Evolutionary conservation across 768 basidiomycete species (phyloP), one percentile per base, ranked within the genome.

Genomic region (Scleroderma citrinum): DNA sequence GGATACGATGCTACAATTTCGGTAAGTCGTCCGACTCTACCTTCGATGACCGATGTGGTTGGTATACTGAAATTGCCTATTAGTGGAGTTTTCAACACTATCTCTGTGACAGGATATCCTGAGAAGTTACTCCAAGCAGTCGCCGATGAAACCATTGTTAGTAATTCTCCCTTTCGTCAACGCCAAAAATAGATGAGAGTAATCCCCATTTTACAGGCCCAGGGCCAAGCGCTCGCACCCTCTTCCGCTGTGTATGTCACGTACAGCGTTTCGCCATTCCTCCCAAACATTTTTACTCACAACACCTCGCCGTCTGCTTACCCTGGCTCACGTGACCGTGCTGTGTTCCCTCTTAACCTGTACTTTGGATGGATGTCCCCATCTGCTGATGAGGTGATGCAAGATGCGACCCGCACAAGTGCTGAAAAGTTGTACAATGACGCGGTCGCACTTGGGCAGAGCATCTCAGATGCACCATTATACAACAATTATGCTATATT

Each of bases 401-500:
- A 74, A 14, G 44, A 68, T 19, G 74, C 77, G 7, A 64, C 70
- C 16, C 61, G 60, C 16, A 49, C 68, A 29, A 76, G 72, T 47
- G 67, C 71, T 1, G 66, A 57, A 1, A 66, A 66, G 8, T 67
- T 84, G 39, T 64, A 57, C n/a, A 53, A 65, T 24, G 67, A 72
- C 13, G 73, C 71, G 63, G 74, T 44, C 24, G 21, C 21, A 5
- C 24, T 42, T 42, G 76, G 76, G 11, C 73, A 77, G 58, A 56
- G 65, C 42, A 50, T 71, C n/a, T 58, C 47, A 7, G 57, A 65
- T n/a, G 72, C 70, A 3, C 56, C 75, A 3, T 50, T 74, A 44
- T 85, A 87, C 58, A 69, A 71, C 23, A 87, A 87, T 60, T 83
- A 85, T 53, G 82, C 82, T 5, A 64, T 77, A 6, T 64, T 54